Percentiles rank a stretch among this genome's conserved stretches.
phyloP scores from a whole-genome alignment of 257 asterid species.

The Nemophila menziesii region DNA sequence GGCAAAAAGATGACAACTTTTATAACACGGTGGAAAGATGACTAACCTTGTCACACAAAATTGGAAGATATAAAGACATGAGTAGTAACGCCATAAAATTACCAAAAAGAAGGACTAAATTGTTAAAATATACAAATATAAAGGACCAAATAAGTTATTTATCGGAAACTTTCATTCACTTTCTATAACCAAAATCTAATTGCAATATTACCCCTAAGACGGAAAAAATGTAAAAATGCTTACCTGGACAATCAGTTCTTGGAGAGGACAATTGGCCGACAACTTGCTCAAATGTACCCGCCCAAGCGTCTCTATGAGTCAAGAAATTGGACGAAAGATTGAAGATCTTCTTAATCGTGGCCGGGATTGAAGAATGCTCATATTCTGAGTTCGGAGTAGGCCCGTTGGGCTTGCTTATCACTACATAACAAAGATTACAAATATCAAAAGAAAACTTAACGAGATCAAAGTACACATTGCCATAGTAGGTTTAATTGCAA shows the following conservation, averaged over 20 bases:
- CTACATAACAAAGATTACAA: slow-evolving; percentile 16
- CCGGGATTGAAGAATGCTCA: slow-evolving; percentile 68
- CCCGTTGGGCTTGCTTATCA: slow-evolving; percentile 42
- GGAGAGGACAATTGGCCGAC: slow-evolving; percentile 39
- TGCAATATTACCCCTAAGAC: background rate
- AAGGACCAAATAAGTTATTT: too few relatives aligned
- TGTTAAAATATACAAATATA: too few relatives aligned
- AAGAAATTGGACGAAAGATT: slow-evolving; percentile 53
- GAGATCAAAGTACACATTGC: background rate
- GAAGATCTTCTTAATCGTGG: slow-evolving; percentile 59
- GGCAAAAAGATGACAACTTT: too few relatives aligned
- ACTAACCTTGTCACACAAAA: too few relatives aligned
- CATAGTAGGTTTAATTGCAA: too few relatives aligned
- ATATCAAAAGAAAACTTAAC: too few relatives aligned
- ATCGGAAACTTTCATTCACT: too few relatives aligned
- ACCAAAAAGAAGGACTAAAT: too few relatives aligned
- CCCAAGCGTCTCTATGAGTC: slow-evolving; percentile 77
- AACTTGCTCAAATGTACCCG: slow-evolving; percentile 66
- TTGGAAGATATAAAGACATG: too few relatives aligned
- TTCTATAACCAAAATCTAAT: too few relatives aligned
- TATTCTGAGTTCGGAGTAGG: slow-evolving; percentile 44
- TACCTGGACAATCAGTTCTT: slow-evolving; percentile 64
- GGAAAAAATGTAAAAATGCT: slow-evolving; percentile 6
- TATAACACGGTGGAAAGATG: too few relatives aligned
- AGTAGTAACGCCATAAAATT: too few relatives aligned